Evolutionary conservation across 164 flowering plant genomes (phyloP).

Genomic region (Macadamia tetraphylla): DNA sequence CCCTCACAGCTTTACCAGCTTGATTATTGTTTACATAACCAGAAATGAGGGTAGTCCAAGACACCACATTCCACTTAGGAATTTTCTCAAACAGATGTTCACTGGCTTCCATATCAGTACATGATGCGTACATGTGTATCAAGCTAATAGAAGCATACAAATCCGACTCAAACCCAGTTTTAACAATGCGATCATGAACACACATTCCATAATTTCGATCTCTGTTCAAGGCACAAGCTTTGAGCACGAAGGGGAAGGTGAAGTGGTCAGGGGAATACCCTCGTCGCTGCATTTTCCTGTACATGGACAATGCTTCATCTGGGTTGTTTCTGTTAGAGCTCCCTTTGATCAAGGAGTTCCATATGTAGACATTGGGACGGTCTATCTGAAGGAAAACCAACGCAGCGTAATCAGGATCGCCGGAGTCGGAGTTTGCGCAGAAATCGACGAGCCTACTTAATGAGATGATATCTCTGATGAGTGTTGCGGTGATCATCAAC

Average conservation of each 20-base stretch:
- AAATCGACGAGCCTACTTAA: constrained; percentile 24
- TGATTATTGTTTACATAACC: constrained; percentile 18
- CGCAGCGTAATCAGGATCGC: constrained; percentile 17
- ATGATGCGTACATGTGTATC: constrained; percentile 17
- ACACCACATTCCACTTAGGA: constrained; percentile 23
- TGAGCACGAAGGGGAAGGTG: constrained; percentile 28
- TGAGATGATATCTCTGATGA: constrained; percentile 9
- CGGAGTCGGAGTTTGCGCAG: constrained; percentile 13
- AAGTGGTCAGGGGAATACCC: constrained; percentile 23
- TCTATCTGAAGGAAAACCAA: constrained; percentile 15
- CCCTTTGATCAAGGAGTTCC: constrained; percentile 28
- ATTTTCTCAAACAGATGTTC: constrained; percentile 22
- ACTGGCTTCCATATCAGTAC: constrained; percentile 13
- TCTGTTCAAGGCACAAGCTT: constrained; percentile 12
- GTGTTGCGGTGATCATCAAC: constrained; percentile 20
- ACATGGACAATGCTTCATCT: constrained; percentile 12
- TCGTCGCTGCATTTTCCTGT: constrained; percentile 20
- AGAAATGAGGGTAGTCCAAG: constrained; percentile 29
- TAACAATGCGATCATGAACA: constrained; percentile 20
- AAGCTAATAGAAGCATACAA: constrained; percentile 21
- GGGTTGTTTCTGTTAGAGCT: constrained; percentile 8
- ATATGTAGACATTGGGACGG: constrained; percentile 23
- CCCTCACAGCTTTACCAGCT: constrained; percentile 14
- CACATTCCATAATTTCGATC: constrained; percentile 13
- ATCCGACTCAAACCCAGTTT: constrained; percentile 23